Evolutionary conservation across 1,139 yeast genomes (phyloP), one percentile per base, ranked within the genome.

Genomic region (Kurtzmaniella quercitrusa): DNA sequence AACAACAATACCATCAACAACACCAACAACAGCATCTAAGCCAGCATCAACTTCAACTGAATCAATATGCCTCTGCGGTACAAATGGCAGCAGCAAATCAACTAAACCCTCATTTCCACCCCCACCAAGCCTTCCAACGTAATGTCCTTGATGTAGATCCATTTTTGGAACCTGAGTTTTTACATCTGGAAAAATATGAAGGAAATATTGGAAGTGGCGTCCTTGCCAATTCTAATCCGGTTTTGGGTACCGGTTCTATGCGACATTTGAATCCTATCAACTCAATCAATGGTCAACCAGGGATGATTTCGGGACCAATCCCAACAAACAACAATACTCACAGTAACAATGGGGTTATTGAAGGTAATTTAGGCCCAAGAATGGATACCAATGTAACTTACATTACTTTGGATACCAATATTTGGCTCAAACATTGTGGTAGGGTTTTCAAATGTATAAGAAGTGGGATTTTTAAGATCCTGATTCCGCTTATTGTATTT

Each of bases 391-490:
- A 70, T 9, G 63, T 79, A 37, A 82, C 90, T 0, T 75, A 74
- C 52, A 73, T 85, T 44, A 79, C 89, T 1, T 68, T 85, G 45
- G 94, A 85, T 63, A 85, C 94, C 7, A 85, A 86, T 50, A 81
- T 85, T 48, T 85, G 93, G 93, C 66, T 85, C 50, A 83, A 85
- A 53, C 91, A 85, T 57, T 85, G 90, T 59, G 94, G 93, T 2
- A 72, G 85, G 47, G 71, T 85, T 25, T 85, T 75, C 66, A 85
- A 85, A 58, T 79, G 88, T 54, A 79, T 85, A 14, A 70, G 83
- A 34, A 78, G 78, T 51, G 75, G 74, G 11, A 76, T 83, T 2
- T 70, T 85, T 52, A 79, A 67, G 63, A 61, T 74, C 61, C 63
- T 79, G 56, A 79, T 85, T 7, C 91, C 94, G 38, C 65, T 85